A percentile compares a stretch with the other conserved stretches of the same genome.
phyloP scores from a whole-genome alignment of 2,329 filamentous ascomycete species.

The Aspergillus sp. region DNA sequence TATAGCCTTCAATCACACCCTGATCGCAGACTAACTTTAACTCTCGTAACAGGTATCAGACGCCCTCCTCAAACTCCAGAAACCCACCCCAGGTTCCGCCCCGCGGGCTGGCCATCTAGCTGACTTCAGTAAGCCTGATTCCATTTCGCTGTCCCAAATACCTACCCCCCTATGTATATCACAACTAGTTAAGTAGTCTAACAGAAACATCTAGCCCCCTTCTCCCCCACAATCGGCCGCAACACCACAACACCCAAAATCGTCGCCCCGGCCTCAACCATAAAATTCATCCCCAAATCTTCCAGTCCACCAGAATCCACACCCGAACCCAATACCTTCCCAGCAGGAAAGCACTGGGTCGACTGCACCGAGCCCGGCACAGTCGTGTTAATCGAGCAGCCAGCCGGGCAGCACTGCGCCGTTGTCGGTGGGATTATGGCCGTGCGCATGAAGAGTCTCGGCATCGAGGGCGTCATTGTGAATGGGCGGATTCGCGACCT shows the following conservation, averaged over 20 bases:
- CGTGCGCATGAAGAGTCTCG: conserved; percentile 63
- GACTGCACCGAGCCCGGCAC: conserved; percentile 62
- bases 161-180: not conserved
- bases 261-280: conserved; percentile 46
- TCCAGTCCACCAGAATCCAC: conserved; percentile 39
- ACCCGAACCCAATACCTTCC: conserved; percentile 50
- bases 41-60: conserved; percentile 60
- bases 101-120: conserved; percentile 66
- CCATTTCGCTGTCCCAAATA: not conserved
- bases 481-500: conserved; percentile 69
- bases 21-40: not conserved
- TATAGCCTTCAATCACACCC: not conserved
- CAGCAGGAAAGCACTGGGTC: conserved; percentile 64
- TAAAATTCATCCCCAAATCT: conserved; percentile 59
- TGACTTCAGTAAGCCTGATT: conserved; percentile 56
- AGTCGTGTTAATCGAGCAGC: conserved; percentile 67
- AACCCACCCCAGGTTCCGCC: conserved; percentile 41
- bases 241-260: conserved; percentile 32
- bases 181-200: conserved; percentile 1
- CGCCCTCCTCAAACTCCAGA: conserved; percentile 67
- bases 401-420: conserved; percentile 65
- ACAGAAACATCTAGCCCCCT: conserved; percentile 27
- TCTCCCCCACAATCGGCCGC: conserved; percentile 33
- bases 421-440: conserved; percentile 78
- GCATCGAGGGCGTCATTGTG: conserved; percentile 63